Evolutionary conservation across 345 rosid genomes (phyloP), one percentile per base, ranked within the genome.

Genomic region (Citrus cavaleriei): DNA sequence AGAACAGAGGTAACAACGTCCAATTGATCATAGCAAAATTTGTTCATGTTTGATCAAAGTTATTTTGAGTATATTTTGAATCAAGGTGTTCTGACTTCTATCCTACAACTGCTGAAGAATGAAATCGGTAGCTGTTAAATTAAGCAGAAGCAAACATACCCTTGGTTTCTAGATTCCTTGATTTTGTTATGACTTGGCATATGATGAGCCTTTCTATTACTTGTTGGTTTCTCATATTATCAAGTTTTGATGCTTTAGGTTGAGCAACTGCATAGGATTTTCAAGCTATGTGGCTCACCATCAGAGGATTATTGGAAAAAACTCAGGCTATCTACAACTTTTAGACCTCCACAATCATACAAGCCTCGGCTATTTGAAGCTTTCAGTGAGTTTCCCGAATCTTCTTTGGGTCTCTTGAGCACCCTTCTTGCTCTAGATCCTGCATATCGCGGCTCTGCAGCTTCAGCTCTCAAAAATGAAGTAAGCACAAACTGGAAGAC

Each of bases 261-360:
- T 72, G 98, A 95, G 82, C 99, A 93, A 83, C 84, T 93, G 71
- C 96, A 95, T 82, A 91, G 85, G 83, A 95, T 91, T 74, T 95
- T 95, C 78, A 83, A 89, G 85, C 87, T 95, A 49, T 95, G 97
- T 38, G 97, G 98, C 60, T 86, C 96, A n/a, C 98, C 98, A 30
- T 84, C 91, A 1, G 94, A 95, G 79, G 93, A 90, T 55, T 95
- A 93, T 76, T 95, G 99, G 97, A 93, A 87, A 83, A 91, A 86
- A 78, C 76, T 90, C 59, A 89, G 79, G 88, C 75, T 91, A 68
- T 87, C 97, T 4, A 86, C 89, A 30, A 88, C 91, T 37, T 89
- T 91, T 67, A 74, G 90, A 46, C 91, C 90, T 22, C 87, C 88
- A 18, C 85, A 81, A 30, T 32, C 87, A n/a, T 87, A 84, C 81